Evolutionary conservation across 345 rosid species (phyloP), one percentile per base, ranked within the genome.

Genomic region (Moricandia moricandioides): DNA sequence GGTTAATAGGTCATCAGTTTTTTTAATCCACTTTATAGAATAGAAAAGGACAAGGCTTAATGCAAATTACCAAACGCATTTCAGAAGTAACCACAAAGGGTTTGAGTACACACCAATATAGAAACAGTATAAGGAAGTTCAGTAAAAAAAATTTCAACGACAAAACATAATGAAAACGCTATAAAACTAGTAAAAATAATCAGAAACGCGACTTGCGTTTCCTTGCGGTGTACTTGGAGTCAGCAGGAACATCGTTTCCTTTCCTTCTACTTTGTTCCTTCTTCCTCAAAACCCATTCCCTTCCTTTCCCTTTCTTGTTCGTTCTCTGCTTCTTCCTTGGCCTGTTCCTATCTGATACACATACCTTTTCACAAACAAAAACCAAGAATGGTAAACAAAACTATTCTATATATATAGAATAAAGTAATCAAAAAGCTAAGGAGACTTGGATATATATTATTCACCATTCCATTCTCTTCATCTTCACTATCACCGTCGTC

Each of bases 241-340:
- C 96, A 0, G 72, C 83, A 67, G 96, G 98, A 68, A 95, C 97
- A 18, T 1, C 73, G 70, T 84, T 84, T 65, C 98, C 99, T 74
- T 92, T 95, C 37, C 81, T 84, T 80, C 98, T 84, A 87, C 86
- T 83, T 67, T 95, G 97, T 29, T 90, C 91, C 77, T 92, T 95
- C 88, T 92, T 95, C 82, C 55, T 90, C 80, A 95, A 33, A 2
- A 92, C 76, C 97, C 99, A 92, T 45, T 84, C 89, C 74, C 85
- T 86, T 33, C 89, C 74, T 78, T 89, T 92, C 10, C 87, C 91
- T 76, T 83, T 88, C 81, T 83, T 90, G 77, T 75, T 83, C 13
- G 74, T 30, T 78, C 85, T 95, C 79, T 85, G 97, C 84, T 74
- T 95, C 75, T 95, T 92, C 82, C 79, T 86, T 4, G 98, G 96